A percentile compares a stretch with the other conserved stretches of the same genome.
These are phyloP conservation scores for Corylus heterophylla DNA, from an alignment of 306 rosid species.

Conservation along the genomic window DNA sequence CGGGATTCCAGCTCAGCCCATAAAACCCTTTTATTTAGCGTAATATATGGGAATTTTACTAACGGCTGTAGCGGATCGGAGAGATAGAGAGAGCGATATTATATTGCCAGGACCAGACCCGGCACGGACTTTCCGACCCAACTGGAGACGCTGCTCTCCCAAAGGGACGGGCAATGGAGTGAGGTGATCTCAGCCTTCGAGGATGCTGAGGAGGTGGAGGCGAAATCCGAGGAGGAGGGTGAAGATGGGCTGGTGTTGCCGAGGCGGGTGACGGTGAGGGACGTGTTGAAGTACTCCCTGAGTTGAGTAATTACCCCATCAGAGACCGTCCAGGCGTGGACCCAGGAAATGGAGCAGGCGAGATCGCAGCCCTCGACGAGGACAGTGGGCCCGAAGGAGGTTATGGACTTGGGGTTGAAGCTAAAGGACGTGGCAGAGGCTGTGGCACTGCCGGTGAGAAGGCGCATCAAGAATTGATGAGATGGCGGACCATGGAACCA, in stretches of 20 bases:
- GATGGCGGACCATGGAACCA: constrained; percentile 99
- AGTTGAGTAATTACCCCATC: constrained; percentile 88
- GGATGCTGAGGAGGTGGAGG: background rate
- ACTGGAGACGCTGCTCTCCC: constrained; percentile 82
- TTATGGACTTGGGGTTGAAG: constrained; percentile 57
- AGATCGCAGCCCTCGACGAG: constrained; percentile 80
- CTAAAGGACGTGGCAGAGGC: constrained; percentile 32
- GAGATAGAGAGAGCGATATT: background rate
- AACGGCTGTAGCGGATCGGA: constrained; percentile 31
- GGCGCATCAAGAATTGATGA: constrained; percentile 77
- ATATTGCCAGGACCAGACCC: constrained; percentile 87
- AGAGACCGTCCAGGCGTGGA: constrained; percentile 83
- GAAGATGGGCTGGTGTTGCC: constrained; percentile 23
- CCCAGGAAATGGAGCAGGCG: constrained; percentile 64
- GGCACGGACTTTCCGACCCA: constrained; percentile 88
- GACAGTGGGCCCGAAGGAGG: constrained; percentile 66
- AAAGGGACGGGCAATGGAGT: constrained; percentile 64
- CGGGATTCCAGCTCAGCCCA: constrained; percentile 16
- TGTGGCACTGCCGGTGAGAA: constrained; percentile 69
- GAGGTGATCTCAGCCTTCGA: constrained; percentile 49
- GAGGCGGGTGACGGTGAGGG: constrained; percentile 83
- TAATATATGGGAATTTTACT: background rate
- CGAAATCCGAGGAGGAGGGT: constrained; percentile 11
- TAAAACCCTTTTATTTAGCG: constrained; percentile 32
- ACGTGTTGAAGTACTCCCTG: constrained; percentile 88